Percentiles rank a stretch among this genome's conserved stretches.
Conservation (phyloP, 2,329 filamentous ascomycete species). For the Neocucurbitaria cava region DNA sequence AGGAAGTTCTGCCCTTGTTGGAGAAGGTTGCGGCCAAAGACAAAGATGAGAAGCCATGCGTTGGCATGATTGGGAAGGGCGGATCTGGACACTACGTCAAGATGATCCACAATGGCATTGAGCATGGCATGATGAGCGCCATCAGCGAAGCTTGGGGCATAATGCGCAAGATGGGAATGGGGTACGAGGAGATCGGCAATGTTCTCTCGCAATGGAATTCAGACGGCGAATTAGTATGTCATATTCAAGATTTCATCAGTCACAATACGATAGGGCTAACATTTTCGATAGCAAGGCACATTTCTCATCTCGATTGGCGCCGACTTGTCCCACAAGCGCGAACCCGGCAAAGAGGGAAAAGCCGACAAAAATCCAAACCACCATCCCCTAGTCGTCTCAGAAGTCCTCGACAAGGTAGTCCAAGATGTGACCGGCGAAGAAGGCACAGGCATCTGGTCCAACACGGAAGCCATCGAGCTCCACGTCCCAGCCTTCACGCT, state of each 20-base stretch:
- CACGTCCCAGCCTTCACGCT: conserved; percentile 72
- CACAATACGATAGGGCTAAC: conserved; percentile 5
- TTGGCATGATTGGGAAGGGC: conserved; percentile 65
- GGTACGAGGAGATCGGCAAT: conserved; percentile 66
- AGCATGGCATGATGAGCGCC: conserved; percentile 73
- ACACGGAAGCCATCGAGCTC: conserved; percentile 65
- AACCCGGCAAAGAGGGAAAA: conserved; percentile 29
- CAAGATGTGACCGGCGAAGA: conserved; percentile 72
- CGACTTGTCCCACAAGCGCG: conserved; percentile 64
- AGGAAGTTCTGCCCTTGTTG: conserved; percentile 67
- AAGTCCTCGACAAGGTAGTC: conserved; percentile 73
- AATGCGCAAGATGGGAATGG: conserved; percentile 65
- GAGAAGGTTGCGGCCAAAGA: conserved; percentile 69
- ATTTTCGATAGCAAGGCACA: conserved; percentile 53
- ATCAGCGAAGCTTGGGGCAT: conserved; percentile 71
- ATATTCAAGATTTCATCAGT: background rate
- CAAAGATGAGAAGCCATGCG: conserved; percentile 64
- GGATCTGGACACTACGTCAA: conserved; percentile 76
- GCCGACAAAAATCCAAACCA: conserved; percentile 2
- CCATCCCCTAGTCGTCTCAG: conserved; percentile 61
- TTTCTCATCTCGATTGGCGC: conserved; percentile 70
- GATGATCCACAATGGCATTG: conserved; percentile 78
- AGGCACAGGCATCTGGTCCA: conserved; percentile 71
- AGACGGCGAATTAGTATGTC: conserved; percentile 60
- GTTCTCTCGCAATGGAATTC: conserved; percentile 68